A percentile compares a stretch with the other conserved stretches of the same genome.
phyloP scores from a whole-genome alignment of 164 flowering plant species.

The Houttuynia cordata region DNA sequence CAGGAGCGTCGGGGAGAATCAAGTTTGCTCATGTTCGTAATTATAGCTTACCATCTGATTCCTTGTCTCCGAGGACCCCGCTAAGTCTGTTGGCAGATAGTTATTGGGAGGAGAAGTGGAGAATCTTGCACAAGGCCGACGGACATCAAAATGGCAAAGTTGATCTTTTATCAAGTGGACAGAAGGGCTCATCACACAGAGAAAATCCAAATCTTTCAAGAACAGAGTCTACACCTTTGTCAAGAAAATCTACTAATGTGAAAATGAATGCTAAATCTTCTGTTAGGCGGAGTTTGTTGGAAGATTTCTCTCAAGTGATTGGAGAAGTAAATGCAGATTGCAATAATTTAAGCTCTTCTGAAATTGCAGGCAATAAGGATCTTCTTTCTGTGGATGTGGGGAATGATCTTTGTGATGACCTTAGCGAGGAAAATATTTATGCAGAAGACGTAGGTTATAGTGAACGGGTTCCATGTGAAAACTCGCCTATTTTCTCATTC shows the following conservation, averaged over 20 bases:
- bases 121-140: slow-evolving; percentile 61
- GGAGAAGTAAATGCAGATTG: slow-evolving; percentile 34
- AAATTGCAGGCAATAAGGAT: slow-evolving; percentile 11
- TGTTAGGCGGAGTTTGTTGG: slow-evolving; percentile 60
- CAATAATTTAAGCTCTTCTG: slow-evolving; percentile 17
- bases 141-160: slow-evolving; percentile 29
- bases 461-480: slow-evolving; percentile 41
- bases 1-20: slow-evolving; percentile 16
- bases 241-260: slow-evolving; percentile 18
- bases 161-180: slow-evolving; percentile 21
- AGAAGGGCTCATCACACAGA: slow-evolving; percentile 47
- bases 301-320: slow-evolving; percentile 59
- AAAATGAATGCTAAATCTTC: slow-evolving; percentile 24
- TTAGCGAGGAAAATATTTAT: slow-evolving; percentile 11
- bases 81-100: slow-evolving; percentile 51
- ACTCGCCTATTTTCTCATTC: slow-evolving; percentile 46
- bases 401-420: slow-evolving; percentile 2
- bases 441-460: slow-evolving; percentile 22
- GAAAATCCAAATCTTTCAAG: slow-evolving; percentile 36
- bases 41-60: slow-evolving; percentile 40
- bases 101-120: slow-evolving; percentile 97
- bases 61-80: slow-evolving; percentile 46
- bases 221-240: slow-evolving; percentile 65
- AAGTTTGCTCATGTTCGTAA: slow-evolving; percentile 32
- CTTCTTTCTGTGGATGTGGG: slow-evolving; percentile 15